Evolutionary conservation across 2,329 filamentous ascomycete genomes (phyloP), one percentile per base, ranked within the genome.

Genomic region (Colletotrichum sp.): DNA sequence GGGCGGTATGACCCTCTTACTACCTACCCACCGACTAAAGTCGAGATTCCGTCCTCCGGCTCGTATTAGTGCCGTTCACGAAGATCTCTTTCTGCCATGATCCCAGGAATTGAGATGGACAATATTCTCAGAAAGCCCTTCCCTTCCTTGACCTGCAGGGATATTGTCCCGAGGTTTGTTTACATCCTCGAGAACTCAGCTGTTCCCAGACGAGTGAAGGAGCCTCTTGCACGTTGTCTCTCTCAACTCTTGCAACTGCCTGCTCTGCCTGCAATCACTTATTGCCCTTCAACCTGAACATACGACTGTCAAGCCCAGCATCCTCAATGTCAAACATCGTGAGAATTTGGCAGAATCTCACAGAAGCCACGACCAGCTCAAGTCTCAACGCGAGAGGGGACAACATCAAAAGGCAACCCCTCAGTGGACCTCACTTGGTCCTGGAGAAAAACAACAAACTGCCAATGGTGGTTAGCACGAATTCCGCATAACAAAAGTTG

Each of bases 401-500:
- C 32, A n/a, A 61, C 8, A 61, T 13, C 18, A 21, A 30, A 30
- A 67, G 5, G 13, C n/a, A 32, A 30, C 43, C 65, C 39, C 65
- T 28, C 65, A 57, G 65, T 67, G 65, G 65, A 67, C 26, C 65
- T 13, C 0, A 26, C 13, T 57, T 67, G 39, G 65, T n/a, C 43
- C 13, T 67, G 39, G 43, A 52, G 30, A 67, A 67, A 26, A 32
- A 67, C n/a, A 68, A 61, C 55, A 69, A 12, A 48, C 55, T 59
- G 32, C 52, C 61, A 36, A 18, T 60, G 60, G 69, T 39, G 32
- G 69, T 67, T 73, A 21, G 55, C 28, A 28, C 39, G 10, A n/a
- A 15, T 26, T 1, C 21, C 32, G 73, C 73, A 72, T 75, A 15
- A 75, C 52, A 28, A 73, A 67, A 65, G 26, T 61, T 64, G 64